Conservation (phyloP, 2,329 filamentous ascomycete genomes). For the Fusarium sororula region DNA sequence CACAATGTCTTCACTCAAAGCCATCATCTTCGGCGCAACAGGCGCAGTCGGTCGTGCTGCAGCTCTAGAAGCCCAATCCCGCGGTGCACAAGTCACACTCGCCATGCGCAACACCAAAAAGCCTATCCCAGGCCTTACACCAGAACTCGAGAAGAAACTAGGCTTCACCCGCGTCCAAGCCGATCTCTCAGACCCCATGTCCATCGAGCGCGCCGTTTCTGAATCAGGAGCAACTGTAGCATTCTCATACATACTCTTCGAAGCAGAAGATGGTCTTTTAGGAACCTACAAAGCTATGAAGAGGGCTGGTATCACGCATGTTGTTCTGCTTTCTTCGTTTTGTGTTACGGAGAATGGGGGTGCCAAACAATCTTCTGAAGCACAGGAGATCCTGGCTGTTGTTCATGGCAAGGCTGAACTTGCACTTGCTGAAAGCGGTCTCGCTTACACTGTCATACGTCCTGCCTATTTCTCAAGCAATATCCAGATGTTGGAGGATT, state of each 20-base stretch:
- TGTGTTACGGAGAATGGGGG: not conserved
- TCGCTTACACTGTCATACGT: not conserved
- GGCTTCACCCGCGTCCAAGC: constrained; percentile 14
- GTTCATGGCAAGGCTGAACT: constrained; percentile 14
- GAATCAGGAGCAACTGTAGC: constrained; percentile 7
- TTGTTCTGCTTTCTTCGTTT: constrained; percentile 7
- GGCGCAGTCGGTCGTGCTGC: constrained; percentile 18
- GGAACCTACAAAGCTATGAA: constrained; percentile 12
- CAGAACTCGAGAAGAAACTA: not conserved
- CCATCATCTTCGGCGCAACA: constrained; percentile 23
- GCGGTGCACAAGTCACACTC: constrained; percentile 2
- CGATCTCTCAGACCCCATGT: constrained; percentile 10
- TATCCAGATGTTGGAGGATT: constrained; percentile 1
- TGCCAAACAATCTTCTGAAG: not conserved
- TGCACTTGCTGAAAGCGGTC: not conserved
- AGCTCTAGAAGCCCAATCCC: constrained; percentile 9
- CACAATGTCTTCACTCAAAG: not conserved
- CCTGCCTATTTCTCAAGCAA: constrained; percentile 21
- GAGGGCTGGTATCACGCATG: constrained; percentile 2
- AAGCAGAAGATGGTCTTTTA: not conserved
- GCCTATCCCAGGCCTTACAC: not conserved
- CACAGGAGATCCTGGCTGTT: not conserved
- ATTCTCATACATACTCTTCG: constrained; percentile 13
- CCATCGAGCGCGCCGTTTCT: constrained; percentile 2
- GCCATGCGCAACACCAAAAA: constrained; percentile 18